phyloP scores from a whole-genome alignment of 2,329 filamentous ascomycete species.

The Epichloe elymi region DNA sequence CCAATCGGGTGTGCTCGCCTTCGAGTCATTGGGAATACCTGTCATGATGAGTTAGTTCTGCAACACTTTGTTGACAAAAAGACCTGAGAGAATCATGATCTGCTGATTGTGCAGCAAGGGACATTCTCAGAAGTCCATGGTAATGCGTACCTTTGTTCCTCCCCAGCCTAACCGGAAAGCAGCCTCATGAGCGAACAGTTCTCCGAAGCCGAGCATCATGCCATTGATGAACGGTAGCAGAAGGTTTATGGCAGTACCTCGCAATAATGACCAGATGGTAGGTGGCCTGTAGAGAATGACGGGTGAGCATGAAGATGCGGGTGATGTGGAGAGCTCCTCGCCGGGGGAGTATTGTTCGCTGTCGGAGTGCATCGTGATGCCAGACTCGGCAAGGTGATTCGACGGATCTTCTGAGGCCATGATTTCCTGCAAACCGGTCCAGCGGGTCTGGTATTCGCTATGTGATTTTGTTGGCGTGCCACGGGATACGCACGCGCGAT shows the following conservation, averaged over 20 bases:
- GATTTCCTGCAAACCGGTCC: slow-evolving; percentile 5
- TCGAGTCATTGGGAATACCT: slow-evolving; percentile 47
- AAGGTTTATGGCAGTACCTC: slow-evolving; percentile 91
- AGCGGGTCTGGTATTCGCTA: neutral
- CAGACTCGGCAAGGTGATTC: slow-evolving; percentile 54
- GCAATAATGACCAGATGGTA: slow-evolving; percentile 70
- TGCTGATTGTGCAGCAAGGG: neutral
- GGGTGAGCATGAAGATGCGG: slow-evolving; percentile 50
- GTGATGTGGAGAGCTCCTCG: slow-evolving; percentile 48
- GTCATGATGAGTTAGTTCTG: slow-evolving; percentile 7
- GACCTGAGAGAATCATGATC: neutral
- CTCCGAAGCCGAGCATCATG: slow-evolving; percentile 94
- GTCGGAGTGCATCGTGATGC: slow-evolving; percentile 68
- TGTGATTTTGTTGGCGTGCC: neutral
- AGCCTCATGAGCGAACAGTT: slow-evolving; percentile 90
- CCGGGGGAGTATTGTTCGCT: slow-evolving; percentile 65
- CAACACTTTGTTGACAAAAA: neutral
- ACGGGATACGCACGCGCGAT: neutral
- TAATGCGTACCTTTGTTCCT: slow-evolving; percentile 61
- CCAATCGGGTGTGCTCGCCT: slow-evolving; percentile 56
- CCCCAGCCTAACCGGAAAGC: slow-evolving; percentile 90
- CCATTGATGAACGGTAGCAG: slow-evolving; percentile 92
- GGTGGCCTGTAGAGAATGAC: slow-evolving; percentile 82
- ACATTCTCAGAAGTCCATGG: neutral
- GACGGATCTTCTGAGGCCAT: slow-evolving; percentile 41